Percentiles rank a stretch among this genome's conserved stretches.
These are phyloP conservation scores for Karstenula rhodostoma DNA, from an alignment of 2,329 filamentous ascomycete species.

Conservation along the genomic window DNA sequence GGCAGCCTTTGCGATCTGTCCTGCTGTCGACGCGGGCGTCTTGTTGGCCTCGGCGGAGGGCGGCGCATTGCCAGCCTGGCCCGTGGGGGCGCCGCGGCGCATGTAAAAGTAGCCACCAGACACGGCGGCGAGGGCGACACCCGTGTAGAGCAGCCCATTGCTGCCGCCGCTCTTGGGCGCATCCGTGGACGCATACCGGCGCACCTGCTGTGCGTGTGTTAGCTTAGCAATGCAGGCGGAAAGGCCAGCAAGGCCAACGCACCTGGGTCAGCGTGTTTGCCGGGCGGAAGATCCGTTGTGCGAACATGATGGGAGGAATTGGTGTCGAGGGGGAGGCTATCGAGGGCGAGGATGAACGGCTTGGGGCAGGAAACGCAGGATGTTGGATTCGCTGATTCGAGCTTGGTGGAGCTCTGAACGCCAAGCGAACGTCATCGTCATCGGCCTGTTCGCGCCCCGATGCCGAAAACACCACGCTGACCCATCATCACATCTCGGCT, in stretches of 20 bases:
- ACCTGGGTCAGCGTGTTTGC: slow-evolving; percentile 53
- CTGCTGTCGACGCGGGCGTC: slow-evolving; percentile 46
- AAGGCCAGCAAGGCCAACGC: slow-evolving; percentile 25
- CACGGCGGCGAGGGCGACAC: slow-evolving; percentile 65
- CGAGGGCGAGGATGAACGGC: slow-evolving; percentile 18
- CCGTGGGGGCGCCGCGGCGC: slow-evolving; percentile 39
- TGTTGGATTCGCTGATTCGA: slow-evolving; percentile 21
- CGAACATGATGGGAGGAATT: slow-evolving; percentile 53
- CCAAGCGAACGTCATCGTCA: slow-evolving; percentile 45
- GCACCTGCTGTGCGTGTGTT: slow-evolving; percentile 62
- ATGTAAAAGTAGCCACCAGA: slow-evolving; percentile 63
- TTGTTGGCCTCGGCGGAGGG: slow-evolving; percentile 49
- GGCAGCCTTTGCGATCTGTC: slow-evolving; percentile 56
- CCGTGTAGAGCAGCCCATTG: slow-evolving; percentile 63
- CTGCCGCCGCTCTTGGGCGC: slow-evolving; percentile 60
- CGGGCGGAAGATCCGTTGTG: slow-evolving; percentile 53
- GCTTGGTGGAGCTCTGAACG: slow-evolving; percentile 26
- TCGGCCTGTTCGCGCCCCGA: slow-evolving; percentile 17
- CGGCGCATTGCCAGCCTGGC: slow-evolving; percentile 33
- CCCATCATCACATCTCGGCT: not conserved
- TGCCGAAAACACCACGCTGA: slow-evolving; percentile 13
- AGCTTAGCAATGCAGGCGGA: slow-evolving; percentile 31
- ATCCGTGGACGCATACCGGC: slow-evolving; percentile 74
- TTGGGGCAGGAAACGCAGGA: slow-evolving; percentile 13
- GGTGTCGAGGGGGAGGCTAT: slow-evolving; percentile 14